Percentiles rank a stretch among this genome's conserved stretches.
Evolutionary conservation across 2,329 filamentous ascomycete species (phyloP).

Genomic region (Fusarium sp.): DNA sequence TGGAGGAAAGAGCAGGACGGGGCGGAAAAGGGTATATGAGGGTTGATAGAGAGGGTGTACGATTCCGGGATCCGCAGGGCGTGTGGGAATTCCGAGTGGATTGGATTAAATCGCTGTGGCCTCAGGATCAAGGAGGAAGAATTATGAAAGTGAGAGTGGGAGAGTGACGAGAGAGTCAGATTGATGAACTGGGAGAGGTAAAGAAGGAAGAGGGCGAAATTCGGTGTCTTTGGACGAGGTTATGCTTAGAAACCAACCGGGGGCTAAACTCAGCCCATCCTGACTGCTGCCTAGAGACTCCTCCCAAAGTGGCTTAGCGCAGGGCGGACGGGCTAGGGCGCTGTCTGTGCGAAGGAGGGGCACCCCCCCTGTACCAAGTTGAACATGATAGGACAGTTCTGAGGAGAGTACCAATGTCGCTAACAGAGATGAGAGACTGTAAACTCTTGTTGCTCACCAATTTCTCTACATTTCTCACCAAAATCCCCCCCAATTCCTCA

Average conservation of each 20-base stretch:
- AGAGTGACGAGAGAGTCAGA: slow-evolving; percentile 6
- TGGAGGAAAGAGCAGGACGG: slow-evolving; percentile 39
- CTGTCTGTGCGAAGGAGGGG: slow-evolving; percentile 43
- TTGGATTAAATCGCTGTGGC: slow-evolving; percentile 25
- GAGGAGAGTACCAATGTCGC: not conserved
- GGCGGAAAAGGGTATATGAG: slow-evolving; percentile 46
- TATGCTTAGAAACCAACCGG: slow-evolving; percentile 46
- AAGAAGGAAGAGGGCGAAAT: slow-evolving; percentile 24
- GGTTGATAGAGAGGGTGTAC: slow-evolving; percentile 27
- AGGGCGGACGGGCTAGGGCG: slow-evolving; percentile 44
- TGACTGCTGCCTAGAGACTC: slow-evolving; percentile 50
- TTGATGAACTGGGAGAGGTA: slow-evolving; percentile 15
- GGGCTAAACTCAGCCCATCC: slow-evolving; percentile 43
- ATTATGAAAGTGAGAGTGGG: not conserved
- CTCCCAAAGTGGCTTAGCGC: slow-evolving; percentile 36
- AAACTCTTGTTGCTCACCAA: not conserved
- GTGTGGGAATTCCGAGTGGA: slow-evolving; percentile 11
- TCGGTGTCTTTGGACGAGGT: slow-evolving; percentile 33
- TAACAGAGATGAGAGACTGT: slow-evolving; percentile 3
- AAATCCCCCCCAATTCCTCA: not conserved
- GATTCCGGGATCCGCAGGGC: slow-evolving; percentile 20
- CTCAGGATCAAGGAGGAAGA: slow-evolving; percentile 30
- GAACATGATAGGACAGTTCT: slow-evolving; percentile 12
- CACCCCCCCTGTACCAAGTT: slow-evolving; percentile 36
- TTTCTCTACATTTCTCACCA: slow-evolving; percentile 5